Conservation (phyloP, 352 stramenopile genomes). For the Thalassiosira oceanica region DNA sequence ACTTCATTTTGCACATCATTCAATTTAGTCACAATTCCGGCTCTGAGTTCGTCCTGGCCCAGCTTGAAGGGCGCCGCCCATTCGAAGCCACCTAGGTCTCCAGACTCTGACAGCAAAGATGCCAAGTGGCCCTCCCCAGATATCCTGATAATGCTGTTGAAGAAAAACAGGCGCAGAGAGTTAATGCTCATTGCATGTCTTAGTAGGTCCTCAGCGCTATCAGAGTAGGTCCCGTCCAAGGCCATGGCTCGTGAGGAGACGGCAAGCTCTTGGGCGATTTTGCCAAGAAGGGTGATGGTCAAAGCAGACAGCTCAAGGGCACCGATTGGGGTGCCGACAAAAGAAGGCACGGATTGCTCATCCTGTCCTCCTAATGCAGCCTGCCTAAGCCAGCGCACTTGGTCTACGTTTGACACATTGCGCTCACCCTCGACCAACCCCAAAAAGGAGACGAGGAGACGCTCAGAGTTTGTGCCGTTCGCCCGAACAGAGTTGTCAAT, state of each 20-base stretch:
- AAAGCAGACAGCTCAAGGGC: slow-evolving; percentile 27
- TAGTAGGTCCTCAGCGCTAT: slow-evolving; percentile 6
- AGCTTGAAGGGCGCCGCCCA: slow-evolving; percentile 22
- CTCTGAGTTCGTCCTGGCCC: slow-evolving; percentile 6
- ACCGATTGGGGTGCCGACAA: slow-evolving; percentile 14
- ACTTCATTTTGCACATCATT: slow-evolving; percentile 8
- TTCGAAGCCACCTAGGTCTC: slow-evolving; percentile 20
- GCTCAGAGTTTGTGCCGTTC: slow-evolving; percentile 8
- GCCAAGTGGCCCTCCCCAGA: slow-evolving; percentile 14
- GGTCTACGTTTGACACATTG: slow-evolving; percentile 10
- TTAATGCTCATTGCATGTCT: slow-evolving; percentile 15
- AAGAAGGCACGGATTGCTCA: background rate
- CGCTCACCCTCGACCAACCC: slow-evolving; percentile 24
- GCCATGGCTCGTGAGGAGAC: slow-evolving; percentile 5
- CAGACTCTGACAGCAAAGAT: slow-evolving; percentile 11
- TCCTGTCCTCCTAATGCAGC: slow-evolving; percentile 3
- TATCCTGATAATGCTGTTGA: slow-evolving; percentile 24
- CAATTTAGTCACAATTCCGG: slow-evolving; percentile 11
- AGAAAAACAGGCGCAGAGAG: slow-evolving; percentile 32
- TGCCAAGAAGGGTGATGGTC: slow-evolving; percentile 27
- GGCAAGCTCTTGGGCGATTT: slow-evolving; percentile 27
- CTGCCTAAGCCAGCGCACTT: slow-evolving; percentile 8
- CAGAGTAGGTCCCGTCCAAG: slow-evolving; percentile 9
- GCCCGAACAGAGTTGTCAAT: slow-evolving; percentile 4
- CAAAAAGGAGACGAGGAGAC: slow-evolving; percentile 29